phyloP scores from a whole-genome alignment of 108 stramenopile genomes.

The Conticribra weissflogii region DNA sequence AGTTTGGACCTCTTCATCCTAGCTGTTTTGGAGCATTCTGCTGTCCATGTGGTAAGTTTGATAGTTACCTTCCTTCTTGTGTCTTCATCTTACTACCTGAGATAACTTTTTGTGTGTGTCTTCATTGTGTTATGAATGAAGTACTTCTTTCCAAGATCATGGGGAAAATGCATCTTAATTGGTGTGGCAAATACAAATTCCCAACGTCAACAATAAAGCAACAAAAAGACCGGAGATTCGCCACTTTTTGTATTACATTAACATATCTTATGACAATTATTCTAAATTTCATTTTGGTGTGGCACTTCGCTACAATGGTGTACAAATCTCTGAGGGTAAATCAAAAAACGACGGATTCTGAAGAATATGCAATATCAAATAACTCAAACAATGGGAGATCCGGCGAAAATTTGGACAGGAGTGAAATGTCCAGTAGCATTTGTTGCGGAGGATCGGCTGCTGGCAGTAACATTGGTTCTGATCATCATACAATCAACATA shows the following conservation, averaged over 20 bases:
- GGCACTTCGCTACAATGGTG: slow-evolving; percentile 4
- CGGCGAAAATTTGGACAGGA: neutral
- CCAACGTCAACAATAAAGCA: slow-evolving; percentile 4
- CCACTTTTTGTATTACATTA: slow-evolving; percentile 1
- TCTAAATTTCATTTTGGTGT: slow-evolving; percentile 2
- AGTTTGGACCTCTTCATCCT: slow-evolving; percentile 4
- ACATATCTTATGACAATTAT: slow-evolving; percentile 5
- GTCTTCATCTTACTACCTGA: too few relatives aligned
- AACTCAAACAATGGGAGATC: neutral
- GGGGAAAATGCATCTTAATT: slow-evolving; percentile 32
- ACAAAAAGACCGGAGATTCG: slow-evolving; percentile 4
- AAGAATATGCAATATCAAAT: neutral
- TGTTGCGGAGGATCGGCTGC: neutral
- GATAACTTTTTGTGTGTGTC: too few relatives aligned
- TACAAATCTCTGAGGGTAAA: neutral
- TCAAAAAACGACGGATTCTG: neutral
- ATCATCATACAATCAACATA: slow-evolving; percentile 12
- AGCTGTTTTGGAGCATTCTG: slow-evolving; percentile 14
- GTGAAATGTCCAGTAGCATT: neutral
- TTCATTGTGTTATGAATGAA: too few relatives aligned
- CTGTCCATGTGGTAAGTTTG: slow-evolving; percentile 28
- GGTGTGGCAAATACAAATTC: slow-evolving; percentile 21
- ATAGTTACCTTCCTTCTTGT: too few relatives aligned
- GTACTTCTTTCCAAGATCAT: slow-evolving; percentile 21
- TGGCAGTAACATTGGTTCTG: neutral